Evolutionary conservation across 176 grass and related monocot genomes (phyloP), one percentile per base, ranked within the genome.

Genomic region (Puya raimondii): DNA sequence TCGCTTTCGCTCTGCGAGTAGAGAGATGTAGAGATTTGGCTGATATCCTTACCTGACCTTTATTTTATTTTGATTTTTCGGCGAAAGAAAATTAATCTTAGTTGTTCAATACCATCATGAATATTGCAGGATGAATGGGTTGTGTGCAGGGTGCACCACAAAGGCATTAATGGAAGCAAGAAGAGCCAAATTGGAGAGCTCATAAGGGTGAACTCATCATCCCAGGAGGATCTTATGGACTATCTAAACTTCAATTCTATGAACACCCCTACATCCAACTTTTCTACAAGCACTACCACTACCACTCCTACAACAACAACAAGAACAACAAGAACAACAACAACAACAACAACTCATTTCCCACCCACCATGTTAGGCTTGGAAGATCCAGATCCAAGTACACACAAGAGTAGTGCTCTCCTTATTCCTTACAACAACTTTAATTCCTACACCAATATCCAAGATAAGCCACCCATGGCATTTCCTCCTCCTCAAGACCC

Each of bases 71-170:
- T 22, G 47, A 56, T 14, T 72, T 25, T 23, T 21, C 0, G 1
- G 47, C 16, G 18, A 33, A 50, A 21, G 16, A 49, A 70, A 70
- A 11, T 70, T 27, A 26, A 13, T 26, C 10, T 26, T 50, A 42
- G 33, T 42, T 42, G 33, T 42, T 42, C 33, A 42, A 42, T 42
- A 42, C 33, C 33, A 42, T 42, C 33, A 7, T 42, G 33, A 42
- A 42, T 42, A 42, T 65, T n/a, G 15, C 48, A 89, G 86, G 86
- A 82, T 26, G 82, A 82, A 23, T 89, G 86, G 86, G 86, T 89
- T 0, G 82, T 89, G 47, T 89, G 86, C 69, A 84, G 76, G 78
- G 74, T 89, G 10, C 78, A 78, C 56, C 68, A 85, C 65, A 89
- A 89, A 53, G 81, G 75, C 23, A 74, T 12, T 8, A 26, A 26